phyloP scores from a whole-genome alignment of 2,329 filamentous ascomycete genomes.

The Penicillium frequentans region DNA sequence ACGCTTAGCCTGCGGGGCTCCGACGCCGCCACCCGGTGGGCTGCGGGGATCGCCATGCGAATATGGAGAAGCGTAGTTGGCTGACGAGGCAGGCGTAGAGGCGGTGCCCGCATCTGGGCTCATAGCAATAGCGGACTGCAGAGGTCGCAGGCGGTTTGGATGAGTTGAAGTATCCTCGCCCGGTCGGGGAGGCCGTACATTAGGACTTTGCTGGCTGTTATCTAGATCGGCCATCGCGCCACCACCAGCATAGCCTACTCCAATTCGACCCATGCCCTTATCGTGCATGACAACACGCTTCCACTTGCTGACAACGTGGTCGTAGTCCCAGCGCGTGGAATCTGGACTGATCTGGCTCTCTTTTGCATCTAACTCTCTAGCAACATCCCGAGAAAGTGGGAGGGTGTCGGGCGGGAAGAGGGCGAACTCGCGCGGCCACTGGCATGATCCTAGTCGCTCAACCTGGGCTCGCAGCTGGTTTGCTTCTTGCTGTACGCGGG shows the following conservation, averaged over 20 bases:
- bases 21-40: slow-evolving; percentile 15
- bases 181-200: slow-evolving; percentile 20
- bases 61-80: slow-evolving; percentile 33
- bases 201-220: slow-evolving; percentile 13
- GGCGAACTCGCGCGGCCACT: slow-evolving; percentile 51
- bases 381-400: slow-evolving; percentile 39
- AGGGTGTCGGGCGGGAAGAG: slow-evolving; percentile 48
- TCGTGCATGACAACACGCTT: slow-evolving; percentile 49
- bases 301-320: slow-evolving; percentile 50
- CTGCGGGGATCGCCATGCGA: slow-evolving; percentile 27
- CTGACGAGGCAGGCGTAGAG: slow-evolving; percentile 27
- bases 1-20: slow-evolving; percentile 32
- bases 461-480: slow-evolving; percentile 50
- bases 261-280: slow-evolving; percentile 42
- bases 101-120: slow-evolving; percentile 30
- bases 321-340: slow-evolving; percentile 48
- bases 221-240: slow-evolving; percentile 18
- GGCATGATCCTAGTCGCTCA: slow-evolving; percentile 46
- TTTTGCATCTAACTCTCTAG: slow-evolving; percentile 37
- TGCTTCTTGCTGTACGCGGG: slow-evolving; percentile 48
- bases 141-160: slow-evolving; percentile 23
- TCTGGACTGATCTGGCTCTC: slow-evolving; percentile 36
- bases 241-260: slow-evolving; percentile 24
- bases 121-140: slow-evolving; percentile 19
- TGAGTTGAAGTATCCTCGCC: slow-evolving; percentile 24